A percentile compares a stretch with the other conserved stretches of the same genome.
These are phyloP conservation scores for Atkinsonella hypoxylon DNA, from an alignment of 2,329 filamentous ascomycete genomes.

Conservation along the genomic window DNA sequence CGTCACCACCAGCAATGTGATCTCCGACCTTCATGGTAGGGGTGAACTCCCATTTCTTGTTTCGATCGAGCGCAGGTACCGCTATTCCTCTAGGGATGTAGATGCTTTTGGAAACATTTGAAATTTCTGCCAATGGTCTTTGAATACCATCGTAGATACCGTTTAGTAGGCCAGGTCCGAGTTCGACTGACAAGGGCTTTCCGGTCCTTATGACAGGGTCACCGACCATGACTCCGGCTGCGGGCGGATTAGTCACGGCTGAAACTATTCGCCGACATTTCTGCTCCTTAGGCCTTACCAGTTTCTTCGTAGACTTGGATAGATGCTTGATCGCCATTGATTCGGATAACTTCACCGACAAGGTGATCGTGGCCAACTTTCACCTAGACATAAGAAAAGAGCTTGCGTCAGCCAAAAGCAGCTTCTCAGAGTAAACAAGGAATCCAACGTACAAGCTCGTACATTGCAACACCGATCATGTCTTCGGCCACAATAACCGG, in stretches of 20 bases:
- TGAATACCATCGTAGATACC: conserved; percentile 99
- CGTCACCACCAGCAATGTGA: conserved; percentile 90
- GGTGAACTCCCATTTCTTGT: conserved; percentile 94
- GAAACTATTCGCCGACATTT: background rate
- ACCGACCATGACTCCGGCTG: conserved; percentile 89
- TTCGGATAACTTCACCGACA: conserved; percentile 95
- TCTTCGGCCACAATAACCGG: conserved; percentile 95
- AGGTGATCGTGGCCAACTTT: conserved; percentile 85
- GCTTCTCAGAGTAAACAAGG: background rate
- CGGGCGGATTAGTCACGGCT: background rate
- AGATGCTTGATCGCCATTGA: conserved; percentile 88
- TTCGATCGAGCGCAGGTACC: conserved; percentile 75
- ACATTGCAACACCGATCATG: conserved; percentile 99
- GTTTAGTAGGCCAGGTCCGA: conserved; percentile 93
- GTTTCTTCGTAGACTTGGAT: conserved; percentile 99
- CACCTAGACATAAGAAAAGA: conserved; percentile 41
- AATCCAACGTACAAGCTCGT: conserved; percentile 66
- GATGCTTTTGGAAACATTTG: conserved; percentile 68
- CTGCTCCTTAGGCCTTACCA: conserved; percentile 39
- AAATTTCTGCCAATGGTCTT: conserved; percentile 78
- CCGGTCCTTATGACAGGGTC: conserved; percentile 84
- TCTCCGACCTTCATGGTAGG: conserved; percentile 89
- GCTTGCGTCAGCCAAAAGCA: background rate
- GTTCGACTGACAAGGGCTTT: conserved; percentile 94
- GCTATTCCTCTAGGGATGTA: conserved; percentile 95